These are phyloP conservation scores for Raphanus sativus DNA, from an alignment of 345 rosid genomes.

Conservation along the genomic window DNA sequence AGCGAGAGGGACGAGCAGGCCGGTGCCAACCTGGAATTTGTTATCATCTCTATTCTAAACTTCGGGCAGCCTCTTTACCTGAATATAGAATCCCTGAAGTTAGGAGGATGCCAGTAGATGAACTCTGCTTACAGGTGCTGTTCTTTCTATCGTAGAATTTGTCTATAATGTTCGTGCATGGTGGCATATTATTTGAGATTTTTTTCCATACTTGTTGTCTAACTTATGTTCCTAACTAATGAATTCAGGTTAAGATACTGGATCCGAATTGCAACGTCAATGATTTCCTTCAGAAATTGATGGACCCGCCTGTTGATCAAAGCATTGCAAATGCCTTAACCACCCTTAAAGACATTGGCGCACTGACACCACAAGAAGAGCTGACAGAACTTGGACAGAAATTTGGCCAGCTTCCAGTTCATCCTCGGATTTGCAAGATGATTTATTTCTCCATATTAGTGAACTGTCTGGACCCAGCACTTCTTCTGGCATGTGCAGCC, in stretches of 20 bases:
- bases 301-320: constrained; percentile 92
- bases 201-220: constrained; percentile 15
- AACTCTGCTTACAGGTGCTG: constrained; percentile 89
- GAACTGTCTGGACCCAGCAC: constrained; percentile 92
- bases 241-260: constrained; percentile 74
- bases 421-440: constrained; percentile 93
- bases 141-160: constrained; percentile 1
- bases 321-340: constrained; percentile 63
- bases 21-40: constrained; percentile 94
- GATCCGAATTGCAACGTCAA: constrained; percentile 62
- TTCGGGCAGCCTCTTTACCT: constrained; percentile 70
- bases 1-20: constrained; percentile 95
- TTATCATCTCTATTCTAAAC: constrained; percentile 87
- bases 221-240: constrained; percentile 25
- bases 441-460: constrained; percentile 85
- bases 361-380: constrained; percentile 70
- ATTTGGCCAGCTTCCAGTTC: constrained; percentile 80
- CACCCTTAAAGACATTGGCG: constrained; percentile 85
- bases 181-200: constrained; percentile 16
- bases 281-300: constrained; percentile 64
- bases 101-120: constrained; percentile 89
- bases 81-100: constrained; percentile 90
- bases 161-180: not conserved
- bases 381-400: constrained; percentile 89
- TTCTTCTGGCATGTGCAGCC: constrained; percentile 88